These are phyloP conservation scores for Heritiera fomes DNA, from an alignment of 345 rosid genomes.

Conservation along the genomic window DNA sequence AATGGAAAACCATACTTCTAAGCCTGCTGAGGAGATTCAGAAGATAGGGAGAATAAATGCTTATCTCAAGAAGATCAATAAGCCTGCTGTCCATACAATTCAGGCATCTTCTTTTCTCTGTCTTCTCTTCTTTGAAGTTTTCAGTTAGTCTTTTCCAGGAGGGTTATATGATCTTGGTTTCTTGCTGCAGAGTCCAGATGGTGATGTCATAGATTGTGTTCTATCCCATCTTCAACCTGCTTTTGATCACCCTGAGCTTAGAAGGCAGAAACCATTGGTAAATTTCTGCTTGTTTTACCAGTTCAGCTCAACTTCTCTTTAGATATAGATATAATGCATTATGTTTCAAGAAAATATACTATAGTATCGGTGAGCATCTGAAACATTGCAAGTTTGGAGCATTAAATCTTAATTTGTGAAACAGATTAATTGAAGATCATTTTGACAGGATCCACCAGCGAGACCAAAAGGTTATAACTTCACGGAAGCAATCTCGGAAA, in stretches of 20 bases:
- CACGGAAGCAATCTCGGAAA: conserved; percentile 31
- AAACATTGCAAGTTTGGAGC: background rate
- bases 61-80: conserved; percentile 72
- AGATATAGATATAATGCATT: background rate
- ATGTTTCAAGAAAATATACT: conserved; percentile 12
- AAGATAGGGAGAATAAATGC: conserved; percentile 53
- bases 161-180: background rate
- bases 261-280: conserved; percentile 78
- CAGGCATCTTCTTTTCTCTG: conserved; percentile 40
- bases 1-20: conserved; percentile 49
- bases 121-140: background rate
- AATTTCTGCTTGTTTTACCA: background rate
- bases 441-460: conserved; percentile 62
- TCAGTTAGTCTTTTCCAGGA: background rate
- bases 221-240: conserved; percentile 81
- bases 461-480: conserved; percentile 56
- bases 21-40: conserved; percentile 43
- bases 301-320: background rate
- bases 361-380: background rate
- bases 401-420: background rate
- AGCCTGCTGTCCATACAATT: conserved; percentile 83
- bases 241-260: conserved; percentile 83
- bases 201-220: conserved; percentile 91
- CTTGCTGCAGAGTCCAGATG: conserved; percentile 79
- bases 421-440: background rate